Evolutionary conservation across 371 early-diverging fungal species (phyloP), one percentile per base, ranked within the genome.

Genomic region (Sporodiniella umbellata): DNA sequence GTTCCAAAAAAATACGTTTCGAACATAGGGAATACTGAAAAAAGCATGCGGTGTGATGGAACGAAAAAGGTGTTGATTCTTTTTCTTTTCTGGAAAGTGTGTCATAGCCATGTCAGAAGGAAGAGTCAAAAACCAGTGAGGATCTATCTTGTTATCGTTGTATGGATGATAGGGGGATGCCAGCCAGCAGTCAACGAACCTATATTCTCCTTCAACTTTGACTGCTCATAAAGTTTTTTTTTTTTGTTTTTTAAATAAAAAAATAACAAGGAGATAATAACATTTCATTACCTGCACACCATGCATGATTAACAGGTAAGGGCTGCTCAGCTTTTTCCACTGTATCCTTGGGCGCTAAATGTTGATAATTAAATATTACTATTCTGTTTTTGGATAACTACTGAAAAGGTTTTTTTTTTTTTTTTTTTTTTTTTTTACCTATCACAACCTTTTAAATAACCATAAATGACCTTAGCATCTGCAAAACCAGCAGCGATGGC

Each of bases 131-230:
- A 77, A 77, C 73, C 73, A 77, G 28, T 72, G 72, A 3, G 66
- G 19, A 26, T 72, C 71, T 31, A 66, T 47, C 21, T 45, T 48
- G 40, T 50, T 53, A 1, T 60, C 51, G 38, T 72, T 76, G 17
- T 60, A 63, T 8, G 66, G 68, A 17, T 68, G 54, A 11, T 37
- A 68, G 2, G 71, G 71, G 10, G 80, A 83, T 1, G 80, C 79
- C 6, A 84, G 59, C 63, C 81, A 82, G 30, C 82, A 81, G 54
- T 84, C 84, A 21, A 84, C 68, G 43, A 84, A 70, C 4, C 82
- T 66, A 35, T 84, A 81, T 48, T 75, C 76, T 1, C 81, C 84
- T 30, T 79, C 80, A 12, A 84, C 69, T 51, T 79, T 75, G 7
- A 84, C 80, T 64, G n/a, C n/a, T n/a, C n/a, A n/a, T n/a, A n/a